Conservation (phyloP, 2,329 filamentous ascomycete species). For the Capronia americana region DNA sequence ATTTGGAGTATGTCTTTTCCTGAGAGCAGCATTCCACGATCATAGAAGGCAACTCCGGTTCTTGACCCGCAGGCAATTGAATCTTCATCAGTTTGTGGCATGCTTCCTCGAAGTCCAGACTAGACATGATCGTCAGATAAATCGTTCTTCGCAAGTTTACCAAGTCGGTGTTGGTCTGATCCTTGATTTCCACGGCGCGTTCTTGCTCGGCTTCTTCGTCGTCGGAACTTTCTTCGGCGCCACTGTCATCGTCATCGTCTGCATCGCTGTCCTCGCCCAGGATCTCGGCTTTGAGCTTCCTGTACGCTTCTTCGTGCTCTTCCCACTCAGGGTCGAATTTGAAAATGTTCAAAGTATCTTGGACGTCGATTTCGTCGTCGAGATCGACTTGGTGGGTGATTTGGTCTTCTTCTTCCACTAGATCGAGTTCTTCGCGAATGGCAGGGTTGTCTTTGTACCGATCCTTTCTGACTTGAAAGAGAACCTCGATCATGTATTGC, state of each 20-base stretch:
- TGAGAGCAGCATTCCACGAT: constrained; percentile 96
- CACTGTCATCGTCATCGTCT: constrained; percentile 66
- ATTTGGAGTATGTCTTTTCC: constrained; percentile 96
- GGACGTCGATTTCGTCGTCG: constrained; percentile 81
- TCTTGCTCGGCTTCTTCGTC: constrained; percentile 78
- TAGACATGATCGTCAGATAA: constrained; percentile 97
- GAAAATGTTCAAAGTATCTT: constrained; percentile 93
- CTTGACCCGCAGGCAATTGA: constrained; percentile 82
- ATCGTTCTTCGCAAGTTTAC: constrained; percentile 93
- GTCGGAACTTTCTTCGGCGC: constrained; percentile 63
- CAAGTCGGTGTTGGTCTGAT: constrained; percentile 94
- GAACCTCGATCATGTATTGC: constrained; percentile 99
- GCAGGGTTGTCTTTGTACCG: constrained; percentile 94
- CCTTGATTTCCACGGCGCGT: constrained; percentile 91
- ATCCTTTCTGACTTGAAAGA: constrained; percentile 96
- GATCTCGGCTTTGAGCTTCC: constrained; percentile 89
- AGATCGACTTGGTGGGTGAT: constrained; percentile 87
- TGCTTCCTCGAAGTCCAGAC: constrained; percentile 93
- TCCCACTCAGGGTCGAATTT: constrained; percentile 91
- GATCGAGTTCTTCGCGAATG: constrained; percentile 87
- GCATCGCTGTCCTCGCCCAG: constrained; percentile 89
- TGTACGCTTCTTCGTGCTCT: constrained; percentile 88
- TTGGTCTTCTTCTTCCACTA: constrained; percentile 97
- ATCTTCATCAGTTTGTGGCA: constrained; percentile 97
- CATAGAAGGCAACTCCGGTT: constrained; percentile 93